phyloP scores from a whole-genome alignment of 129 eudicot species.

The Ambrosia trifida region DNA sequence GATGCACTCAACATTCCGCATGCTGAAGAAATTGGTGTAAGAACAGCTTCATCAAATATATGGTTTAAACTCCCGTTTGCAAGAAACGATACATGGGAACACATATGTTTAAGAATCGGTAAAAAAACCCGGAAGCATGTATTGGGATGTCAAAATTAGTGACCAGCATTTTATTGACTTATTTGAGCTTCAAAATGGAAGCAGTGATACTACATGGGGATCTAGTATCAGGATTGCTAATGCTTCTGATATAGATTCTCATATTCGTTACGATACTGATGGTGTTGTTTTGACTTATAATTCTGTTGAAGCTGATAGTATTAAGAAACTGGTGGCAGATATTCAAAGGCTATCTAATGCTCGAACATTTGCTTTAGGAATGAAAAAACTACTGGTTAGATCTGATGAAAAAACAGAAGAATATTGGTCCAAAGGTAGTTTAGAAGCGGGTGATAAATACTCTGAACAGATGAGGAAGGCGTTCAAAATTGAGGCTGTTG shows the following conservation, averaged over 20 bases:
- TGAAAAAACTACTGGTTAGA: constrained; percentile 82
- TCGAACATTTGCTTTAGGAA: constrained; percentile 88
- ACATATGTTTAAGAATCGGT: constrained; percentile 82
- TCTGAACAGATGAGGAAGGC: constrained; percentile 84
- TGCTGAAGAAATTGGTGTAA: constrained; percentile 84
- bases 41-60: constrained; percentile 73
- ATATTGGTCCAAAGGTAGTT: constrained; percentile 26
- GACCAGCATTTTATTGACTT: constrained; percentile 89
- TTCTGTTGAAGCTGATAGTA: constrained; percentile 87
- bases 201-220: constrained; percentile 76
- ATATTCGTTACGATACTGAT: constrained; percentile 85
- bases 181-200: constrained; percentile 96
- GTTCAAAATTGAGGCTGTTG: constrained; percentile 95
- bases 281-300: constrained; percentile 91
- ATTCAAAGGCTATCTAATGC: constrained; percentile 89
- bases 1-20: constrained; percentile 83
- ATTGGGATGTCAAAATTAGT: constrained; percentile 92
- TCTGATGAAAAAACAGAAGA: constrained; percentile 78
- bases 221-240: constrained; percentile 83
- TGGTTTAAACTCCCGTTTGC: constrained; percentile 92
- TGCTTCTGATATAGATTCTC: constrained; percentile 88
- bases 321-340: constrained; percentile 87
- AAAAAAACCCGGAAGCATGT: constrained; percentile 84
- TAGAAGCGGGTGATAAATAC: constrained; percentile 58
- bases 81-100: constrained; percentile 74